These are phyloP conservation scores for Elaeis guineensis DNA, from an alignment of 176 grass and related monocot genomes.

Conservation along the genomic window DNA sequence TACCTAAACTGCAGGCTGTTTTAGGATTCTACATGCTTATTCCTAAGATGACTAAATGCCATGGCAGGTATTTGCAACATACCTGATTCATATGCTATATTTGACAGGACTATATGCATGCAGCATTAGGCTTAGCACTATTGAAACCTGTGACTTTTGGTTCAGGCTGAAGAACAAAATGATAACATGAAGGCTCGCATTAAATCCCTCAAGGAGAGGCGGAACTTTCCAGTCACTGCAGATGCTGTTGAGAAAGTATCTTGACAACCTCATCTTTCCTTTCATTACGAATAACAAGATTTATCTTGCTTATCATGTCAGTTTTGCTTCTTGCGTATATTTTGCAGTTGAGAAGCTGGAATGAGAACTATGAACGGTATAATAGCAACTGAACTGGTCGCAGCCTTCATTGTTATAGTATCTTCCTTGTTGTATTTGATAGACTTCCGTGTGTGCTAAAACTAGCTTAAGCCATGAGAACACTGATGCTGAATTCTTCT, in stretches of 20 bases:
- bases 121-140: not conserved
- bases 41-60: no score
- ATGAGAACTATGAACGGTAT: constrained; percentile 7
- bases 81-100: not conserved
- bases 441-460: no score
- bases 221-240: constrained; percentile 8
- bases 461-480: no score
- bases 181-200: constrained; percentile 33
- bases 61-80: no score
- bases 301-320: not conserved
- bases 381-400: not conserved
- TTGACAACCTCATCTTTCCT: not conserved
- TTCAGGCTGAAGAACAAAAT: constrained; percentile 45
- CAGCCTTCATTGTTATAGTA: no score
- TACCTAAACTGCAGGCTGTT: no score
- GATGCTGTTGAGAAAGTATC: constrained; percentile 36
- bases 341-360: constrained; percentile 33
- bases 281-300: constrained; percentile 3
- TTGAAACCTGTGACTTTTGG: not conserved
- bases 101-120: not conserved
- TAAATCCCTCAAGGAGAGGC: constrained; percentile 29
- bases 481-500: no score
- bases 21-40: no score
- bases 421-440: no score
- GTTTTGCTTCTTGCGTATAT: not conserved